Evolutionary conservation across 768 basidiomycete species (phyloP), one percentile per base, ranked within the genome.

Genomic region (Macrocybe gigantea): DNA sequence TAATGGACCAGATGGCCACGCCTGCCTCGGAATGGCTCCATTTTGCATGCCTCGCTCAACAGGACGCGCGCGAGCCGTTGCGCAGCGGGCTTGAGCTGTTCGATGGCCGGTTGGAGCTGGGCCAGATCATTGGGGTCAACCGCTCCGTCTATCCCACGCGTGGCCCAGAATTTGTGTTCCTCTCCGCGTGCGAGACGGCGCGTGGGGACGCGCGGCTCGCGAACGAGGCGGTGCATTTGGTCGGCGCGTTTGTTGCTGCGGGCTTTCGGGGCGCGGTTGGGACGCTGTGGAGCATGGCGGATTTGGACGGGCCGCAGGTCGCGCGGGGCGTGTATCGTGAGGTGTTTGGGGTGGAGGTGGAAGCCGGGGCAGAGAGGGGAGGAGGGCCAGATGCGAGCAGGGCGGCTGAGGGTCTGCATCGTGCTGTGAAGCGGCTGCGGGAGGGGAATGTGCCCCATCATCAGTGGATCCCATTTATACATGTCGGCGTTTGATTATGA

Each of bases 141-240:
- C 52, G 9, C 55, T 50, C 0, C 47, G 34, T 6, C 44, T 41
- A 11, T 10, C 7, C 38, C 12, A 32, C 22, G 22, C 22, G 22
- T 22, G 22, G 22, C 22, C 22, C 22, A 22, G 22, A 15, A 1
- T 15, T 68, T 4, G 64, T 62, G 1, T 66, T 65, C 36, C 57
- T 68, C n/a, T 60, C 59, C n/a, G 66, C 66, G 12, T 68, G 66
- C 36, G 54, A 67, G 39, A 67, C 65, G 0, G 65, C 61, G 4
- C 57, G 33, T 40, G 63, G 60, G 4, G 60, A 22, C 22, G 22
- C 22, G 22, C 22, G 22, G 22, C 22, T 22, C 22, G 22, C 22
- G 22, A 22, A 22, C 22, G 22, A 22, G 22, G 22, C 22, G 22
- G 22, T 22, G 22, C 22, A 22, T 22, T 22, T 22, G 22, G 22